A percentile compares a stretch with the other conserved stretches of the same genome.
Evolutionary conservation across 768 basidiomycete species (phyloP).

Genomic region (Strobilomyces confusus): DNA sequence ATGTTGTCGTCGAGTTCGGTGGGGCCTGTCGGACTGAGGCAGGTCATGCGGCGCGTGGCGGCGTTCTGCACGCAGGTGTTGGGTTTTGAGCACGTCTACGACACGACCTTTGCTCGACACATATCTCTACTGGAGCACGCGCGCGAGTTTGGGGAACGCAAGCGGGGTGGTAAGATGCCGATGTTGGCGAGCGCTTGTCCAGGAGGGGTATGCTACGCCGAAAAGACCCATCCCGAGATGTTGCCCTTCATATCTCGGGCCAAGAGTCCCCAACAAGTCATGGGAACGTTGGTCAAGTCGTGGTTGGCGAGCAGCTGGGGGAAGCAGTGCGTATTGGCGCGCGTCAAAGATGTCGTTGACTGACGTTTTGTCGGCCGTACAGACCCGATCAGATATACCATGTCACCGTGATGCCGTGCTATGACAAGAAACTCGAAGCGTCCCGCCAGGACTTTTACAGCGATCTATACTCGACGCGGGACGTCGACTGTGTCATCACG

Average conservation of each 20-base stretch:
- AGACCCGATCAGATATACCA: constrained; percentile 92
- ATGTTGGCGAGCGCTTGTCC: constrained; percentile 97
- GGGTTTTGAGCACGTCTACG: constrained; percentile 81
- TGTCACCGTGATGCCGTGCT: constrained; percentile 98
- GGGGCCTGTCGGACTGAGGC: constrained; percentile 44
- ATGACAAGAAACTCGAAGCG: constrained; percentile 99
- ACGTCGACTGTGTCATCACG: constrained; percentile 96
- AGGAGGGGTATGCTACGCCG: constrained; percentile 99
- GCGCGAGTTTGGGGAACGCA: constrained; percentile 76
- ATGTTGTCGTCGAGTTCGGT: constrained; percentile 46
- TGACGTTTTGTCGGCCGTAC: constrained; percentile 5
- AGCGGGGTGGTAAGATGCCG: constrained; percentile 49
- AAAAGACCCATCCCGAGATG: constrained; percentile 94
- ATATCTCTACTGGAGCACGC: constrained; percentile 78
- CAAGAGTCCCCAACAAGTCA: constrained; percentile 91
- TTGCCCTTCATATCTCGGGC: constrained; percentile 83
- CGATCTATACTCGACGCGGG: constrained; percentile 74
- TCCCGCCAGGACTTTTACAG: constrained; percentile 92
- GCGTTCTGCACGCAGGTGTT: constrained; percentile 65
- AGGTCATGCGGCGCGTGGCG: constrained; percentile 66
- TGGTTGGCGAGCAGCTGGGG: constrained; percentile 73
- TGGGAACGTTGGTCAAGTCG: constrained; percentile 90
- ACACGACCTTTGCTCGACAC: constrained; percentile 93
- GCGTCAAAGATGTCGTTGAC: not conserved
- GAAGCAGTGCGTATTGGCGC: constrained; percentile 51